phyloP scores from a whole-genome alignment of 495 filamentous ascomycete species.

The Podospora anserina region DNA sequence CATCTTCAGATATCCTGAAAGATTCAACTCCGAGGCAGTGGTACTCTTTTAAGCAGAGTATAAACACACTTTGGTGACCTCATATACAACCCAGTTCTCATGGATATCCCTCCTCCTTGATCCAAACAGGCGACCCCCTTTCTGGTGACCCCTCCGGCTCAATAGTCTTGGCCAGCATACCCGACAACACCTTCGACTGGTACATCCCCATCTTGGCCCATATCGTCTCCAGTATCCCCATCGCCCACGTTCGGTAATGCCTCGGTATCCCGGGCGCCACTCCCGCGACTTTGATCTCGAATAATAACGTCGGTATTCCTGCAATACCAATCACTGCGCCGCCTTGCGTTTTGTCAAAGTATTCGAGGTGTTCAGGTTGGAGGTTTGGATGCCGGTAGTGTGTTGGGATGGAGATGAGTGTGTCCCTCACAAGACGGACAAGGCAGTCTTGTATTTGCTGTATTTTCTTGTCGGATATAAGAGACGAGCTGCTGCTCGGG shows the following conservation, averaged over 20 bases:
- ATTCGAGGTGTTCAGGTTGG: slow-evolving; percentile 21
- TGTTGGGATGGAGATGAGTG: slow-evolving; percentile 41
- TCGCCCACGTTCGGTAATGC: slow-evolving; percentile 38
- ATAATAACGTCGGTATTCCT: slow-evolving; percentile 42
- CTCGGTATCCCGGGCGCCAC: slow-evolving; percentile 42
- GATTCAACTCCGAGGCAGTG: background rate
- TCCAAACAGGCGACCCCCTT: slow-evolving; percentile 1
- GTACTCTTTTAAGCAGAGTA: background rate
- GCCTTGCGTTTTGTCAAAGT: slow-evolving; percentile 37
- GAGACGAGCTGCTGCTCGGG: slow-evolving; percentile 35
- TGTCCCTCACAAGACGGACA: slow-evolving; percentile 38
- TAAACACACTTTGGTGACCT: background rate
- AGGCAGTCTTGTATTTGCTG: slow-evolving; percentile 32
- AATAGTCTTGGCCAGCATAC: slow-evolving; percentile 28
- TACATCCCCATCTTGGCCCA: slow-evolving; percentile 48
- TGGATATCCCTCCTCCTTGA: background rate
- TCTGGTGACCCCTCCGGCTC: slow-evolving; percentile 3
- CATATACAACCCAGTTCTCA: background rate
- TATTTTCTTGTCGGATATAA: slow-evolving; percentile 36
- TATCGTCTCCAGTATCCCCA: slow-evolving; percentile 38
- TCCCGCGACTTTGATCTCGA: slow-evolving; percentile 42
- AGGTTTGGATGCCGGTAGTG: slow-evolving; percentile 47
- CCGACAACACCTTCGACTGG: slow-evolving; percentile 37
- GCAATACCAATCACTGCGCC: slow-evolving; percentile 42
- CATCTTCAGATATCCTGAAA: background rate